phyloP scores from a whole-genome alignment of 176 grass and related monocot species.

The Melocanna baccifera region DNA sequence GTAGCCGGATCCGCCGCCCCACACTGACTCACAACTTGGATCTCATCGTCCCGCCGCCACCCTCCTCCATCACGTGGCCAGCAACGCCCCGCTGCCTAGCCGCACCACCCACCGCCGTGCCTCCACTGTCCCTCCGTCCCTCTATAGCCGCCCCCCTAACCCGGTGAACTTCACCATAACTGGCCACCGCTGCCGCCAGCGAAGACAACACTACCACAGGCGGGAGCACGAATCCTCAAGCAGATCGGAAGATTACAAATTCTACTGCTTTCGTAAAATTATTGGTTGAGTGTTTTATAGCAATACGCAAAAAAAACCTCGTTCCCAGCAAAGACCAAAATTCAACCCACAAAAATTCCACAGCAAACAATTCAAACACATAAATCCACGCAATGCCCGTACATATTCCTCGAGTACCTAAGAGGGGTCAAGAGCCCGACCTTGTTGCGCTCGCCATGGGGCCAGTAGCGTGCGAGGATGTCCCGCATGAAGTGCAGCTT shows the following conservation, averaged over 20 bases:
- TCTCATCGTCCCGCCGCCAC: too few relatives aligned
- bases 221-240: not conserved
- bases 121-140: not conserved
- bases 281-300: not conserved
- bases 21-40: not conserved
- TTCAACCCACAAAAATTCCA: not conserved
- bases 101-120: too few relatives aligned
- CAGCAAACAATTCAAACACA: not conserved
- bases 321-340: not conserved
- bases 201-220: not conserved
- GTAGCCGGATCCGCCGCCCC: not conserved
- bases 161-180: not conserved
- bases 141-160: not conserved
- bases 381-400: not conserved
- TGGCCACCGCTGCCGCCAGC: not conserved
- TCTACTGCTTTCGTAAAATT: not conserved
- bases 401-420: not conserved
- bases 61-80: too few relatives aligned
- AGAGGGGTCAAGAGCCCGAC: constrained; percentile 21
- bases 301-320: not conserved
- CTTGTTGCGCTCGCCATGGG: constrained; percentile 70
- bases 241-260: not conserved
- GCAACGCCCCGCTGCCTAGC: too few relatives aligned
- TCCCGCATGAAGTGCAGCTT: constrained; percentile 68
- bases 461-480: constrained; percentile 69